A percentile compares a stretch with the other conserved stretches of the same genome.
Evolutionary conservation across 768 basidiomycete species (phyloP).

Genomic region (Ramaria rubella): DNA sequence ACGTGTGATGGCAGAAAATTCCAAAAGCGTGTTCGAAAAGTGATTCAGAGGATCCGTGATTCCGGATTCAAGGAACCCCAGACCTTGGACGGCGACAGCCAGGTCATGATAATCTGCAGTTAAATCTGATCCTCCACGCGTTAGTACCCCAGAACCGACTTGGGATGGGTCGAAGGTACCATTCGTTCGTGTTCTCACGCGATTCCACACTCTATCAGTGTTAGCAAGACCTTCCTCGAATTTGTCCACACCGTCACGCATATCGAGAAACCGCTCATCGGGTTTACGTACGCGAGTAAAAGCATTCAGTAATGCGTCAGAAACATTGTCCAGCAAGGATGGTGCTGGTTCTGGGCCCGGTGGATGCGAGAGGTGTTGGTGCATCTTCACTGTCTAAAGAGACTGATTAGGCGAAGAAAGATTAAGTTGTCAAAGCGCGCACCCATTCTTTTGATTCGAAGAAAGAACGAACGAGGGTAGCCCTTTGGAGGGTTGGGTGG

Average conservation of each 20-base stretch:
- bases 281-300: constrained; percentile 95
- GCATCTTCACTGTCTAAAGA: constrained; percentile 88
- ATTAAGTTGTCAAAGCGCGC: constrained; percentile 19
- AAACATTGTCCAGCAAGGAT: constrained; percentile 88
- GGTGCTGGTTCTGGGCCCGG: constrained; percentile 73
- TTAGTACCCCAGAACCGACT: not conserved
- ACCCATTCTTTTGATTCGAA: constrained; percentile 99
- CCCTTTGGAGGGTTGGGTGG: constrained; percentile 90
- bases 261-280: constrained; percentile 88
- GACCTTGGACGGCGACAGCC: constrained; percentile 90
- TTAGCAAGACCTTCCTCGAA: constrained; percentile 89
- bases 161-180: constrained; percentile 50
- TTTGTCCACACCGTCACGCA: constrained; percentile 89
- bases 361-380: constrained; percentile 90
- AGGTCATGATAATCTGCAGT: constrained; percentile 96
- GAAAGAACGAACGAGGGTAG: constrained; percentile 87
- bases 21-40: constrained; percentile 92
- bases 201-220: constrained; percentile 75
- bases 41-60: constrained; percentile 97
- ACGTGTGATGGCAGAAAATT: constrained; percentile 85
- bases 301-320: constrained; percentile 93
- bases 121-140: constrained; percentile 64
- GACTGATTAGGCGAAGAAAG: not conserved
- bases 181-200: constrained; percentile 73
- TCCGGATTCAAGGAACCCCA: constrained; percentile 96